phyloP scores from a whole-genome alignment of 345 rosid genomes.

The Euphorbia lathyris region DNA sequence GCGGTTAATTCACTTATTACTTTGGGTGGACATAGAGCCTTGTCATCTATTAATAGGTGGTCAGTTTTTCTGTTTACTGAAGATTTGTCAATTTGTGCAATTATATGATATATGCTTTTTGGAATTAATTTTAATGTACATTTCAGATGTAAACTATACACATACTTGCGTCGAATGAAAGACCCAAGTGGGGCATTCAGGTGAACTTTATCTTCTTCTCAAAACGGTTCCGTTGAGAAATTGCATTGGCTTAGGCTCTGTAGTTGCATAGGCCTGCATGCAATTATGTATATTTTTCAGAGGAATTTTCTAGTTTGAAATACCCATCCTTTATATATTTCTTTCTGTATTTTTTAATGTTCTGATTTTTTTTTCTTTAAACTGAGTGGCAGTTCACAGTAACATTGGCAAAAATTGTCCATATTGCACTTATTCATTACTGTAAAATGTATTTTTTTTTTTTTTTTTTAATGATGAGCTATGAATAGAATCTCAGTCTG shows the following conservation, averaged over 20 bases:
- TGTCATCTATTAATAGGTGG: conserved; percentile 82
- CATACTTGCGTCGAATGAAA: conserved; percentile 68
- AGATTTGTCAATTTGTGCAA: background rate
- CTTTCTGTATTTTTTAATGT: background rate
- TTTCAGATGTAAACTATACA: conserved; percentile 59
- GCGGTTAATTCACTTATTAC: conserved; percentile 87
- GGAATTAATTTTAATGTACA: conserved; percentile 20
- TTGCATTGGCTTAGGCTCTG: background rate
- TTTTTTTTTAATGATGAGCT: background rate
- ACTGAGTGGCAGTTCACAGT: background rate
- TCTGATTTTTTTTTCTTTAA: background rate
- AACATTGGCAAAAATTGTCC: background rate
- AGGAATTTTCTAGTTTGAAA: background rate
- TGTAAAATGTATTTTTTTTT: background rate
- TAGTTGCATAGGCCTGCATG: background rate
- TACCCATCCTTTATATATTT: background rate
- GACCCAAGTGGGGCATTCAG: conserved; percentile 82
- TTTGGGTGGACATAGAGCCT: conserved; percentile 68
- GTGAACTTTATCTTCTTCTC: conserved; percentile 9
- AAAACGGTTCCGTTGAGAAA: background rate
- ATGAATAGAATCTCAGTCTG: background rate
- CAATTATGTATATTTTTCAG: background rate
- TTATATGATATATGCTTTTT: background rate
- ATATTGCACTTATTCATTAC: background rate
- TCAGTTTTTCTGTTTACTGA: conserved; percentile 21